Conservation (phyloP, 2,329 filamentous ascomycete genomes). For the Beauveria bassiana region DNA sequence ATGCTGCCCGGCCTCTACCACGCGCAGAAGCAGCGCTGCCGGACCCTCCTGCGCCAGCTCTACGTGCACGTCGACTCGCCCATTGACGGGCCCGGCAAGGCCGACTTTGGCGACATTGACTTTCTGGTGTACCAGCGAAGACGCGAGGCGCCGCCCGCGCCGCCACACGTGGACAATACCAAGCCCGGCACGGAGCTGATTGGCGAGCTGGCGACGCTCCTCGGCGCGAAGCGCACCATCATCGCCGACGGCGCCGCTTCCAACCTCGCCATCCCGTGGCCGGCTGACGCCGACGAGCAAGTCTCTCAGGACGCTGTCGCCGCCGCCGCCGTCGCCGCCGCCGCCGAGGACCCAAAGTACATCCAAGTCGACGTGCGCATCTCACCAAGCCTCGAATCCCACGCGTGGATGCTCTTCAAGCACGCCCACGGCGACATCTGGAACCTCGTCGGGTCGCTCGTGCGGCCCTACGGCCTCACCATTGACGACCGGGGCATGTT, state of each 20-base stretch:
- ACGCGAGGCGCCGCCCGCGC: slow-evolving; percentile 11
- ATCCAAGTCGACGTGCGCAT: slow-evolving; percentile 65
- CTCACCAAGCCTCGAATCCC: slow-evolving; percentile 32
- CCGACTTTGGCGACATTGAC: slow-evolving; percentile 65
- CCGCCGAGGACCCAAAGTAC: slow-evolving; percentile 21
- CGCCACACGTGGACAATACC: not conserved
- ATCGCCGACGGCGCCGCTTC: slow-evolving; percentile 21
- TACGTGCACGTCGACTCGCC: slow-evolving; percentile 51
- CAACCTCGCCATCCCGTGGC: slow-evolving; percentile 51
- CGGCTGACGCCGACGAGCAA: slow-evolving; percentile 19
- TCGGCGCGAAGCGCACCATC: slow-evolving; percentile 39
- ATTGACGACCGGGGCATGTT: slow-evolving; percentile 56
- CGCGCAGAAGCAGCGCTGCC: slow-evolving; percentile 37
- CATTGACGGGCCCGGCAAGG: slow-evolving; percentile 62
- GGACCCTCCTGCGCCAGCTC: slow-evolving; percentile 38
- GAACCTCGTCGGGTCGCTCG: slow-evolving; percentile 55
- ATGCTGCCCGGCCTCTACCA: slow-evolving; percentile 54
- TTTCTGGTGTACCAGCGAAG: slow-evolving; percentile 46
- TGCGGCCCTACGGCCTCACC: slow-evolving; percentile 59
- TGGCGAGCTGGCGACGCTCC: slow-evolving; percentile 18
- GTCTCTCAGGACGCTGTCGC: not conserved
- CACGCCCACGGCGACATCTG: slow-evolving; percentile 65
- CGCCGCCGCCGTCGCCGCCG: not conserved
- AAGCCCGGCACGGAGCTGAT: slow-evolving; percentile 21
- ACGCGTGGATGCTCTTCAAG: slow-evolving; percentile 60